A percentile compares a stretch with the other conserved stretches of the same genome.
These are phyloP conservation scores for Pyrenophora tritici-repentis DNA, from an alignment of 2,329 filamentous ascomycete species.

Conservation along the genomic window DNA sequence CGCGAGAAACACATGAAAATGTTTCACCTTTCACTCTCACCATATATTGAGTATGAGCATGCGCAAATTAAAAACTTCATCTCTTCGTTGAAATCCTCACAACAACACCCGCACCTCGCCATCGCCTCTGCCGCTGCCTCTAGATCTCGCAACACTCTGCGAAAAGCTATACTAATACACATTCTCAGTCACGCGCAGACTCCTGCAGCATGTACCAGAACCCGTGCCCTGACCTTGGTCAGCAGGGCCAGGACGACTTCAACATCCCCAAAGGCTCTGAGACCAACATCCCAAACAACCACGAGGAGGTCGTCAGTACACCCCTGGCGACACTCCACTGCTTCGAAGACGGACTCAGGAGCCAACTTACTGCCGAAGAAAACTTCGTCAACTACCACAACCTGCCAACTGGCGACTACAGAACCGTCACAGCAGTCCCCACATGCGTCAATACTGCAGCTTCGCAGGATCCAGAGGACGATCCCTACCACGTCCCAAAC, in stretches of 20 bases:
- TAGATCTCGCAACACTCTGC: background rate
- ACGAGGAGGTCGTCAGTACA: background rate
- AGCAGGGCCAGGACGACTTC: background rate
- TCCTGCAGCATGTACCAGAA: background rate
- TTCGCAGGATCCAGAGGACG: background rate
- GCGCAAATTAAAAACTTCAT: background rate
- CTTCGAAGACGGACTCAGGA: background rate
- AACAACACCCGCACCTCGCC: no score
- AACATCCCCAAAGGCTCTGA: background rate
- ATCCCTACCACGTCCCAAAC: slow-evolving; percentile 3
- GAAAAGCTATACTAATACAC: background rate
- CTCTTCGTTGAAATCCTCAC: background rate
- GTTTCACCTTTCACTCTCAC: background rate
- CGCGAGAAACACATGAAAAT: background rate
- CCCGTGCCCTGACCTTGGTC: background rate
- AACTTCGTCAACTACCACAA: background rate
- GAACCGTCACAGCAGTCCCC: background rate
- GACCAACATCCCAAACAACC: background rate
- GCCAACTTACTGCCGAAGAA: background rate
- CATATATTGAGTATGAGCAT: background rate
- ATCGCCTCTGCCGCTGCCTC: background rate
- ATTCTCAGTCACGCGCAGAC: background rate
- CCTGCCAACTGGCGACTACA: background rate
- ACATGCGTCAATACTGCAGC: background rate
- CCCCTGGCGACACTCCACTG: background rate